phyloP scores from a whole-genome alignment of 2,329 filamentous ascomycete genomes.

The Emergomyces africanus region DNA sequence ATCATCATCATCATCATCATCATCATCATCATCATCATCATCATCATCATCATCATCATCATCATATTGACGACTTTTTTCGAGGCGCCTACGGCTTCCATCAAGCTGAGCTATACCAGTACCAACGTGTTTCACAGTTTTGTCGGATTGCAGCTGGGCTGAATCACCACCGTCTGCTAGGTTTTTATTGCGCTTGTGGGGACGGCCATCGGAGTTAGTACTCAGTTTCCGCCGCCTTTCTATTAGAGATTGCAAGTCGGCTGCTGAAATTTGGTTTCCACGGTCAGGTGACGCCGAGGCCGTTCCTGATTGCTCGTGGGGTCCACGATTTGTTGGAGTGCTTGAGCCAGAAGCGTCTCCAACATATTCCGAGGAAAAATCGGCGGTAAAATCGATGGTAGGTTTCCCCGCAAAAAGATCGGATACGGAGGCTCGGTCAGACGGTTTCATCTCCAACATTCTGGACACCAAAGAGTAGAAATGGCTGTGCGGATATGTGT shows the following conservation, averaged over 20 bases:
- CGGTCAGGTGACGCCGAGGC: not conserved
- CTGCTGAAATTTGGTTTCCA: not conserved
- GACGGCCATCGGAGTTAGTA: not conserved
- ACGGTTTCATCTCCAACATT: not conserved
- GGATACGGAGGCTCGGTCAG: not conserved
- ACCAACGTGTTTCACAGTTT: not conserved
- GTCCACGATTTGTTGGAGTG: not conserved
- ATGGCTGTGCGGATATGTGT: not conserved
- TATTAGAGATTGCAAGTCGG: not conserved
- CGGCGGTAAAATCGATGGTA: not conserved
- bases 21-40: too few relatives aligned
- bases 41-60: too few relatives aligned
- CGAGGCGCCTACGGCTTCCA: not conserved
- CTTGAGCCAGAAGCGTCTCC: not conserved
- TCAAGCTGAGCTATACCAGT: not conserved
- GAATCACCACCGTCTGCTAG: not conserved
- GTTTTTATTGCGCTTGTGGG: not conserved
- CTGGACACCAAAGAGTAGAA: not conserved
- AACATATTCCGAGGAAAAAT: not conserved
- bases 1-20: too few relatives aligned
- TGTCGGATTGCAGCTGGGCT: not conserved
- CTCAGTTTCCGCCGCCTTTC: not conserved
- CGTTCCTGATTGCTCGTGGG: not conserved
- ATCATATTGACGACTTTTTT: not conserved
- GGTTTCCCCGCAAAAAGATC: not conserved